phyloP scores from a whole-genome alignment of 2,329 filamentous ascomycete species.

The Endoconidiophora laricicola region DNA sequence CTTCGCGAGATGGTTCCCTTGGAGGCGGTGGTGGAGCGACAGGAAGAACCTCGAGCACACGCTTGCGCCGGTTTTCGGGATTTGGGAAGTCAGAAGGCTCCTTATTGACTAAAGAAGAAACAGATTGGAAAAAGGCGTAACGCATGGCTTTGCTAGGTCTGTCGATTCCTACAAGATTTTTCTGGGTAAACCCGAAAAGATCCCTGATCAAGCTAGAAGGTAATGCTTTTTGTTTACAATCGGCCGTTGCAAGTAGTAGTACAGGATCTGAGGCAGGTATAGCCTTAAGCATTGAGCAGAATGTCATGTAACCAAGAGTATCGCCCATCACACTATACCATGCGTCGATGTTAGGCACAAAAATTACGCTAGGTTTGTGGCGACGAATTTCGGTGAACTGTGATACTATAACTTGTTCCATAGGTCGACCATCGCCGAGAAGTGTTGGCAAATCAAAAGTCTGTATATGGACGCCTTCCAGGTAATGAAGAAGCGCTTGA shows the following conservation, averaged over 20 bases:
- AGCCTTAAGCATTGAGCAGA: conserved; percentile 63
- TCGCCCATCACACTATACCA: conserved; percentile 56
- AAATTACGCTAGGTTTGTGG: conserved; percentile 91
- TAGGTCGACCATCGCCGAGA: conserved; percentile 65
- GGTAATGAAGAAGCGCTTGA: conserved; percentile 69
- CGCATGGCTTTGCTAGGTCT: conserved; percentile 49
- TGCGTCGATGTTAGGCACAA: conserved; percentile 73
- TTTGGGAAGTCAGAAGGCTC: conserved; percentile 77
- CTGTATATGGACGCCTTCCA: conserved; percentile 88
- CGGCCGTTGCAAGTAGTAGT: conserved; percentile 70
- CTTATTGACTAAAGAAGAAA: conserved; percentile 62
- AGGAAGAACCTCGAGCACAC: conserved; percentile 60
- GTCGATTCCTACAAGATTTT: conserved; percentile 55
- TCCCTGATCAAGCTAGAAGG: conserved; percentile 50
- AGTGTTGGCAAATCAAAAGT: conserved; percentile 83
- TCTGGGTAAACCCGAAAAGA: conserved; percentile 71
- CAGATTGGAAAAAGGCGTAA: conserved; percentile 60
- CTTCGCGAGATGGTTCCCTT: conserved; percentile 54
- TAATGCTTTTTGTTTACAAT: conserved; percentile 46
- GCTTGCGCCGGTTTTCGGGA: conserved; percentile 68
- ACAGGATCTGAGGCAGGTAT: conserved; percentile 85
- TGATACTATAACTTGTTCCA: conserved; percentile 78
- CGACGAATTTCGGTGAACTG: conserved; percentile 84
- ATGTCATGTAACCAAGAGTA: conserved; percentile 61
- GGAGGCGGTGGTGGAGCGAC: conserved; percentile 58